These are phyloP conservation scores for Apiotrichum brassicae DNA, from an alignment of 1,284 basidiomycete species.

Conservation along the genomic window DNA sequence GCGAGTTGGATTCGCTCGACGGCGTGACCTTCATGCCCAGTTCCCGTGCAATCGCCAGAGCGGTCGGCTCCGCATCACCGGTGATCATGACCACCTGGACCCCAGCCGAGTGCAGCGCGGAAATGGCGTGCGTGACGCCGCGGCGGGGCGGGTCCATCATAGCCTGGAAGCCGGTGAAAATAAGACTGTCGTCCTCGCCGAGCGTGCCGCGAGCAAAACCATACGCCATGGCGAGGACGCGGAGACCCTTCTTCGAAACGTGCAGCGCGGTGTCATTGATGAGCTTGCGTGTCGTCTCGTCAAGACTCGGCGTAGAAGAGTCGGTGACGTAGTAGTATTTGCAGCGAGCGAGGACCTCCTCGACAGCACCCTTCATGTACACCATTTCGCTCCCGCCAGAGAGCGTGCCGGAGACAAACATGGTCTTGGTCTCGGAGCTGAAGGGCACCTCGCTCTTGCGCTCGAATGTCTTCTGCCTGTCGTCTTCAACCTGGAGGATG, in stretches of 20 bases:
- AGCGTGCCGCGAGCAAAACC: slow-evolving; percentile 52
- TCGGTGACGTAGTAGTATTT: slow-evolving; percentile 81
- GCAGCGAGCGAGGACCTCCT: slow-evolving; percentile 76
- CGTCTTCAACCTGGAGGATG: slow-evolving; percentile 63
- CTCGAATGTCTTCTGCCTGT: slow-evolving; percentile 59
- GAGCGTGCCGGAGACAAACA: slow-evolving; percentile 72
- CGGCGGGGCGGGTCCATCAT: slow-evolving; percentile 93
- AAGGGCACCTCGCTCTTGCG: slow-evolving; percentile 77
- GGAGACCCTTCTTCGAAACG: slow-evolving; percentile 68
- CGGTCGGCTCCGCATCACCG: slow-evolving; percentile 87
- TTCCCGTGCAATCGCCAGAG: slow-evolving; percentile 76
- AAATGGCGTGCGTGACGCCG: slow-evolving; percentile 84
- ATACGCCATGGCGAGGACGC: slow-evolving; percentile 86
- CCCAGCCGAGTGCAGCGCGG: slow-evolving; percentile 70
- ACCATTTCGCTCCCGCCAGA: slow-evolving; percentile 60
- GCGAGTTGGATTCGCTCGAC: no score
- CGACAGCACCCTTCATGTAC: slow-evolving; percentile 90
- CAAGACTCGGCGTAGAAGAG: slow-evolving; percentile 69
- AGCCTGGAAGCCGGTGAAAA: slow-evolving; percentile 88
- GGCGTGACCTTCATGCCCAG: slow-evolving; percentile 61
- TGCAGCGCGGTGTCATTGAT: slow-evolving; percentile 65
- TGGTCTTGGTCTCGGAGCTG: slow-evolving; percentile 86
- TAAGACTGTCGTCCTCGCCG: slow-evolving; percentile 53
- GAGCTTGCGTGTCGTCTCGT: slow-evolving; percentile 58
- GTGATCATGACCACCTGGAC: slow-evolving; percentile 98